phyloP scores from a whole-genome alignment of 768 basidiomycete genomes.

The Gyrodon lividus region DNA sequence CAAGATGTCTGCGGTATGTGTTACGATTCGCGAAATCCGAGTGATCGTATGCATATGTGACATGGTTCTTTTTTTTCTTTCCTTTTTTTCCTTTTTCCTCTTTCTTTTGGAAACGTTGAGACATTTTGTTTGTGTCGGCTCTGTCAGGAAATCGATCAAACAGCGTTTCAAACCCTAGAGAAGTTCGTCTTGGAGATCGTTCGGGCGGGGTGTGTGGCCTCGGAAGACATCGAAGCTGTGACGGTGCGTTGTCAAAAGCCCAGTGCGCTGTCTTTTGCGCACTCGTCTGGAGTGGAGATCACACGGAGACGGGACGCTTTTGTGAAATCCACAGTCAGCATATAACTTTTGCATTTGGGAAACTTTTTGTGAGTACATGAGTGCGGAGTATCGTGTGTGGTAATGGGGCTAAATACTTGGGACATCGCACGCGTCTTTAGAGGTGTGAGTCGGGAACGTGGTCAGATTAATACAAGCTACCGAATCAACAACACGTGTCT shows the following conservation, averaged over 20 bases:
- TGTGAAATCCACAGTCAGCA: background rate
- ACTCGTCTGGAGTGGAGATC: conserved; percentile 62
- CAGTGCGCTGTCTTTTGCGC: conserved; percentile 65
- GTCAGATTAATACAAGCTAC: background rate
- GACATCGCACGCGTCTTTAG: no score
- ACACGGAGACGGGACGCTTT: conserved; percentile 35
- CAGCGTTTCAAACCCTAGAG: conserved; percentile 60
- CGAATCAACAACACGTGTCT: background rate
- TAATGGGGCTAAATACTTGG: no score
- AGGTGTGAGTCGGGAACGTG: background rate
- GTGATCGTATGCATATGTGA: no score
- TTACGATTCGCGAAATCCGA: no score
- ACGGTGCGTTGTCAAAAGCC: conserved; percentile 66
- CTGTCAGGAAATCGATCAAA: conserved; percentile 46
- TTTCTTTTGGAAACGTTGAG: no score
- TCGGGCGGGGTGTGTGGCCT: conserved; percentile 35
- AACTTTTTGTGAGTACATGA: no score
- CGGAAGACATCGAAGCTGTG: conserved; percentile 37
- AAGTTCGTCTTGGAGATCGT: conserved; percentile 52
- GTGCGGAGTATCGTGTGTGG: no score
- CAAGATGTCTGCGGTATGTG: conserved; percentile 27
- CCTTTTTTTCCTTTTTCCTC: background rate
- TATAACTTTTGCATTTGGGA: no score
- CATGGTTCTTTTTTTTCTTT: no score
- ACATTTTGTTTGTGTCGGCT: conserved; percentile 1